Base-by-base conservation (phyloP, 257 asterid species). In the Leonotis leonurus region DNA sequence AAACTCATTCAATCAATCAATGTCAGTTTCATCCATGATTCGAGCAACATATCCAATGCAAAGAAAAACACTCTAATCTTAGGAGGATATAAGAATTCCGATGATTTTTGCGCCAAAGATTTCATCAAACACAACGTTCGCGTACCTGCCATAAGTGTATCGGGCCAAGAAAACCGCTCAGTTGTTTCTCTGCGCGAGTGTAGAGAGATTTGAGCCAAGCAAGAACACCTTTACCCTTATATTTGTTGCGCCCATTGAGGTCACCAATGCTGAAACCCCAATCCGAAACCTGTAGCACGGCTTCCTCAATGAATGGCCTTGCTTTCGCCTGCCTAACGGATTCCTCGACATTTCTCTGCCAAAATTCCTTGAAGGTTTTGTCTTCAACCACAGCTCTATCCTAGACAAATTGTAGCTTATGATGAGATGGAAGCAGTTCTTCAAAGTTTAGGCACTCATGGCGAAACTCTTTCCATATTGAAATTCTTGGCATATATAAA, bases 91-190 rank as follows among this genome's bases (percentile, higher is more conserved):
- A 39, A 13, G n/a, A 39, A 39, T 17, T 0, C 45, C 17, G 4
- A 39, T n/a, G 16, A 39, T n/a, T 12, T 39, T 13, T 41, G 9
- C 48, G 14, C 20, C 4, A 3, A 43, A 16, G 8, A 43, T 16
- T n/a, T 43, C 21, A 49, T 48, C 3, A 10, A 22, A 22, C 56
- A 49, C 41, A 21, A 12, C 20, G 27, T 27, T 16, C n/a, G 76
- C 89, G 67, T n/a, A 90, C 98, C 92, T 88, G 98, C 98, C 97
- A 92, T 59, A 86, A 11, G 81, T 92, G 97, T 67, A 89, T 82
- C 27, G 92, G 96, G 68, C 97, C 97, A 56, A 92, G 77, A 56
- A 86, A 92, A 59, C 96, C 96, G 29, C 70, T 72, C 71, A 78
- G 54, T 45, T 76, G 57, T 63, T 80, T 82, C 26, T 86, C 88